Conservation (phyloP, 768 basidiomycete species). For the Coprinopsis strossmayeri region DNA sequence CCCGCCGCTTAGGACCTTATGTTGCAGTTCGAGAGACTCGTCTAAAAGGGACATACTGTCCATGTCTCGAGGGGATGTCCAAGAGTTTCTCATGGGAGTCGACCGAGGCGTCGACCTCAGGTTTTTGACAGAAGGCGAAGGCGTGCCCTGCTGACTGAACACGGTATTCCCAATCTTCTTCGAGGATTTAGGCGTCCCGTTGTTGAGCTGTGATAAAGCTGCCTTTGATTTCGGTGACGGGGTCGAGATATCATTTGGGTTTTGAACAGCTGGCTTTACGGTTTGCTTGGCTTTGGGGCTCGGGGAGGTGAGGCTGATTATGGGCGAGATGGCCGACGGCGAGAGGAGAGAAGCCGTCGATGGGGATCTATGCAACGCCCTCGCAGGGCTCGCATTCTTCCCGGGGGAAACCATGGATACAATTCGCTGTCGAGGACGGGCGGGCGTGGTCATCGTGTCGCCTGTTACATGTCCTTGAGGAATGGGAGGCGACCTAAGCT, state of each 20-base stretch:
- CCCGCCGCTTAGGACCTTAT: conserved; percentile 18
- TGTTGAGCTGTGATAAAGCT: conserved; percentile 5
- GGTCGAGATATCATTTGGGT: conserved; percentile 4
- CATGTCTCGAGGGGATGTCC: conserved; percentile 11
- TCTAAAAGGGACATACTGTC: conserved; percentile 12
- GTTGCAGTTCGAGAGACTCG: conserved; percentile 11
- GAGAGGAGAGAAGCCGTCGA: conserved; percentile 19
- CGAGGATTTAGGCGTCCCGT: conserved; percentile 6
- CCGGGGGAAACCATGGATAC: conserved; percentile 37
- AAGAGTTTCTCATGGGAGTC: conserved; percentile 15
- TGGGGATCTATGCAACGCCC: conserved; percentile 21
- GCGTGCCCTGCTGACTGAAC: neutral
- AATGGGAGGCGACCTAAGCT: conserved; percentile 13
- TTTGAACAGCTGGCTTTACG: conserved; percentile 21
- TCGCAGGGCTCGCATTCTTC: conserved; percentile 15
- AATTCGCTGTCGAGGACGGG: conserved; percentile 32
- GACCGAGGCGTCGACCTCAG: conserved; percentile 14
- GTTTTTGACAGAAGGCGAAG: conserved; percentile 12
- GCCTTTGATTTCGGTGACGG: conserved; percentile 9
- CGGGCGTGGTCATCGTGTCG: conserved; percentile 21
- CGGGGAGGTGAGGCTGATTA: conserved; percentile 34
- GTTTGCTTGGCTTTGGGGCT: conserved; percentile 28
- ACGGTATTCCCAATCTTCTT: conserved; percentile 6
- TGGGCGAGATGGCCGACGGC: conserved; percentile 20
- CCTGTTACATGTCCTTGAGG: conserved; percentile 5